Conservation (phyloP, 257 asterid species). For the Marsdenia floribunda region DNA sequence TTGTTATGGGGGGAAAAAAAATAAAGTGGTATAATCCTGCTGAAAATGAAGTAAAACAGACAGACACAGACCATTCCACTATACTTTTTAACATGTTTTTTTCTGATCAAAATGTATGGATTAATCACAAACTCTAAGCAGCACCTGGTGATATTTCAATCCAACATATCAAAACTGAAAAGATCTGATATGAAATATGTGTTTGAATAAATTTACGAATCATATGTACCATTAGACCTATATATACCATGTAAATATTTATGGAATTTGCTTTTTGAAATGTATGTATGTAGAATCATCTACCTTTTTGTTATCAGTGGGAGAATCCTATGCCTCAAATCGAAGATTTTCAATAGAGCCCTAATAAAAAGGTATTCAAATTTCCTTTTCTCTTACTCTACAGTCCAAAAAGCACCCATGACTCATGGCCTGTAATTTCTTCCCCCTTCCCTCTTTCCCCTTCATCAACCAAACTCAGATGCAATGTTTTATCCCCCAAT, state of each 20-base stretch:
- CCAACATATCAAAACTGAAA: too few species aligned
- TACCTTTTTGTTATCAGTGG: not conserved
- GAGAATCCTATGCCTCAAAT: not conserved
- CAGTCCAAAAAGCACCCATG: not conserved
- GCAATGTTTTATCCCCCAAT: too few species aligned
- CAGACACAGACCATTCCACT: constrained; percentile 5
- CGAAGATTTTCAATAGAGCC: not conserved
- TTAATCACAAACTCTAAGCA: too few species aligned
- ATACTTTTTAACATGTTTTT: not conserved
- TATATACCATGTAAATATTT: too few species aligned
- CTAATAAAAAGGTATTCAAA: not conserved
- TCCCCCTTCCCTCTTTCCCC: too few species aligned
- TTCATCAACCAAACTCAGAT: too few species aligned
- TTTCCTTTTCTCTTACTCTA: not conserved
- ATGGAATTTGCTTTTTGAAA: not conserved
- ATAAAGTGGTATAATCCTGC: not conserved
- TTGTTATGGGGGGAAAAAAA: not conserved
- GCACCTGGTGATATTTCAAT: too few species aligned
- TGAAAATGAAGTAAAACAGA: not conserved
- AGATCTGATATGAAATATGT: too few species aligned
- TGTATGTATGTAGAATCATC: too few species aligned
- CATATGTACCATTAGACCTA: too few species aligned
- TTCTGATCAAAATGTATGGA: not conserved
- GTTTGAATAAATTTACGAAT: too few species aligned
- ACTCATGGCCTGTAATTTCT: too few species aligned